Evolutionary conservation across 1,284 basidiomycete species (phyloP), one percentile per base, ranked within the genome.

Genomic region (Sutorius eximius): DNA sequence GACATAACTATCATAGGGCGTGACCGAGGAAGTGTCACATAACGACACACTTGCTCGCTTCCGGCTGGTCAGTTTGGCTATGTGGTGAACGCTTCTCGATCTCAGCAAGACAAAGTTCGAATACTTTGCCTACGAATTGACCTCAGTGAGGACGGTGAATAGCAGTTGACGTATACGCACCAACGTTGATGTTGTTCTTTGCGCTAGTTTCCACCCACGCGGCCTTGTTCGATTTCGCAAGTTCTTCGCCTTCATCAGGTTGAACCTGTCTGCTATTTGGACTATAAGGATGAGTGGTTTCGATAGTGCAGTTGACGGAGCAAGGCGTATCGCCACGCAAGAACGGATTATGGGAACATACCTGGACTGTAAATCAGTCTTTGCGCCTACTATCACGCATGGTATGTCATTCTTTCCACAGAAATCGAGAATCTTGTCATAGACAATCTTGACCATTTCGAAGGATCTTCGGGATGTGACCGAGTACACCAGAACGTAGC

Each of bases 381-480:
- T 99, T 65, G 97, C 91, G 15, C 95, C 96, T 24, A 98, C 96
- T 60, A 99, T 87, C 43, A 99, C 94, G 73, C 95, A 95, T 13
- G 97, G 95, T 42, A 98, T 90, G 61, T 87, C 85, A 57, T 88
- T 86, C 51, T 93, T 82, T 47, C 95, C 96, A 51, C 91, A 93
- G 71, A 93, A 98, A 74, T 95, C 89, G 66, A 95, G 79, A 66
- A 99, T 98, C 83, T 99, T 99, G 80, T 99, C 95, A 70, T 98
- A 88, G 38, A 99, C 86, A 65, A 94, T 91, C 71, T 91, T 86
- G 61, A 98, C 84, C 92, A 98, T 98, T 63, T 99, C 92, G 76
- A 98, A 99, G 27, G 93, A 95, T 67, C 89, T 87, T 60, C 89
- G 81, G 30, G 92, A 95, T 10, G 93, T 86, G 73, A 99, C 94